phyloP scores from a whole-genome alignment of 139 green algal species.

The Ostreobium quekettii region DNA sequence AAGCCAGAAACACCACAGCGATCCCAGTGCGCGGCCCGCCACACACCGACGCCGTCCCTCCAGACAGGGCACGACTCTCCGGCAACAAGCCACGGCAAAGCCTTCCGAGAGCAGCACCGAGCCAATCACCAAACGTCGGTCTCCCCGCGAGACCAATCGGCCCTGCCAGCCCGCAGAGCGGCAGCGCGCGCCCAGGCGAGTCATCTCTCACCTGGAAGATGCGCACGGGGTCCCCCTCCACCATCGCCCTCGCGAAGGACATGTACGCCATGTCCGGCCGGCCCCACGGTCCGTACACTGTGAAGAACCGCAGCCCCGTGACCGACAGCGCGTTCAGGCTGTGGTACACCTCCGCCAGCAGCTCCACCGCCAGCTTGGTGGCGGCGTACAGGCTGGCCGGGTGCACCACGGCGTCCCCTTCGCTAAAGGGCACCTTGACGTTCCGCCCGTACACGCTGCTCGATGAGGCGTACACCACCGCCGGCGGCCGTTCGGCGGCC shows the following conservation, averaged over 20 bases:
- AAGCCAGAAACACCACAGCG: no score
- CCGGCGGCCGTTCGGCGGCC: conserved; percentile 28
- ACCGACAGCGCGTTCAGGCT: conserved; percentile 60
- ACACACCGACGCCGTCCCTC: no score
- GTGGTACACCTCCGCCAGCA: conserved; percentile 65
- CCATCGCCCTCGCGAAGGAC: conserved; percentile 58
- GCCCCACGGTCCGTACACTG: conserved; percentile 71
- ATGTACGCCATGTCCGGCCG: conserved; percentile 75
- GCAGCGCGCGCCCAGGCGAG: no score
- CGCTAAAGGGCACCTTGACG: conserved; percentile 43
- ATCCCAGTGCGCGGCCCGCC: no score
- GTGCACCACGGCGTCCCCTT: conserved; percentile 47
- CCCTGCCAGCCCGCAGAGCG: no score
- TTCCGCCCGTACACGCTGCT: conserved; percentile 61
- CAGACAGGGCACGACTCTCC: no score
- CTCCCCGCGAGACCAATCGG: no score
- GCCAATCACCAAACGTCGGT: no score
- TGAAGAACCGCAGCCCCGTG: conserved; percentile 76
- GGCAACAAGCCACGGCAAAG: no score
- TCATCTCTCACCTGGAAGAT: no score
- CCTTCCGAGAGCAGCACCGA: no score
- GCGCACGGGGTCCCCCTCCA: conserved; percentile 45
- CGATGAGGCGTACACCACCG: conserved; percentile 62
- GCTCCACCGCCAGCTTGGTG: conserved; percentile 60
- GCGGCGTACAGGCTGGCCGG: conserved; percentile 67